Evolutionary conservation across 2,329 filamentous ascomycete species (phyloP).

Genomic region (Amesomyces nigricolor): DNA sequence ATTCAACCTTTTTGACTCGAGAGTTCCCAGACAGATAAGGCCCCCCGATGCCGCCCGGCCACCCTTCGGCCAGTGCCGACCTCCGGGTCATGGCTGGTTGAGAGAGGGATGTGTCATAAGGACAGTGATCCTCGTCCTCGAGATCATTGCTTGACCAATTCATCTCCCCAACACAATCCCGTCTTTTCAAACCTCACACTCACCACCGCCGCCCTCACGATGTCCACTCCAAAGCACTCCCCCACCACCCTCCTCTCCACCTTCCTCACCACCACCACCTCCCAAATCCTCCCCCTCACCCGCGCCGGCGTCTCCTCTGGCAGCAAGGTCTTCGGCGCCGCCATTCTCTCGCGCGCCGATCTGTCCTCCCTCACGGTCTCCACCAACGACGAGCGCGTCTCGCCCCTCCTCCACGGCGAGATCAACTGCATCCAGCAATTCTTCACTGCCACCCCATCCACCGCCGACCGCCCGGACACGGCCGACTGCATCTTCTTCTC

Average conservation of each 20-base stretch:
- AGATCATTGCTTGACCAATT: not conserved
- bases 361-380: conserved; percentile 44
- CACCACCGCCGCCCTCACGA: not conserved
- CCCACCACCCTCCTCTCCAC: conserved; percentile 34
- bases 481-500: conserved; percentile 52
- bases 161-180: no score
- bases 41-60: not conserved
- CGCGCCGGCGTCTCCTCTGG: conserved; percentile 44
- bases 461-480: conserved; percentile 28
- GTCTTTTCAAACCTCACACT: no score
- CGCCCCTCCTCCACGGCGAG: conserved; percentile 53
- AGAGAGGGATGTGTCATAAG: no score
- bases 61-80: not conserved
- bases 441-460: conserved; percentile 39
- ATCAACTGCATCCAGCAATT: conserved; percentile 57
- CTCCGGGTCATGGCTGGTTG: no score
- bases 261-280: conserved; percentile 40
- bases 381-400: conserved; percentile 51
- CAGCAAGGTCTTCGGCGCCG: conserved; percentile 53
- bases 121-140: not conserved
- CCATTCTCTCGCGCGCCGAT: conserved; percentile 41
- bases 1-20: no score
- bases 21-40: not conserved
- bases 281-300: conserved; percentile 47
- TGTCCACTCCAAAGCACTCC: conserved; percentile 20